phyloP scores from a whole-genome alignment of 768 basidiomycete species.

The Brasilioporus rufonigricans region DNA sequence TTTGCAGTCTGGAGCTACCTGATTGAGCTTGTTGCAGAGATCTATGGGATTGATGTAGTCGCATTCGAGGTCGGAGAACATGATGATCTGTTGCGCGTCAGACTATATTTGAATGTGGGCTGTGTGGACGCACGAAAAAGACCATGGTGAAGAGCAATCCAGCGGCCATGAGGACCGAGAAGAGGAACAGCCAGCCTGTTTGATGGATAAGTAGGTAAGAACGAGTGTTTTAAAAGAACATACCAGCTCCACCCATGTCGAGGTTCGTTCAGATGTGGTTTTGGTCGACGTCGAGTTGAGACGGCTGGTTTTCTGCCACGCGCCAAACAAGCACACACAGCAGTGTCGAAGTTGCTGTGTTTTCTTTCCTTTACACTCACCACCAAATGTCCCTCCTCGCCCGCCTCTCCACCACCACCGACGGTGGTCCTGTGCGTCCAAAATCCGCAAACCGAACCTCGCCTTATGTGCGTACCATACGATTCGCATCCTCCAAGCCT shows the following conservation, averaged over 20 bases:
- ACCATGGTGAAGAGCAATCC: conserved; percentile 97
- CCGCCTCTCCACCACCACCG: conserved; percentile 23
- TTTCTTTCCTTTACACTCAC: conserved; percentile 9
- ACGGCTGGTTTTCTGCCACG: conserved; percentile 26
- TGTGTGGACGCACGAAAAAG: conserved; percentile 82
- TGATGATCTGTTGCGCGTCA: conserved; percentile 78
- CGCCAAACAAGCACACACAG: conserved; percentile 29
- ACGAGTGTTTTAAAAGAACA: conserved; percentile 14
- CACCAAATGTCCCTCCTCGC: conserved; percentile 32
- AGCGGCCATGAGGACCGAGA: conserved; percentile 93
- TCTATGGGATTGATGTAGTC: conserved; percentile 99
- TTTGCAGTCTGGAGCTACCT: conserved; percentile 48
- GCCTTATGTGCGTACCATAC: conserved; percentile 36
- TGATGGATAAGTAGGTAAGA: neutral
- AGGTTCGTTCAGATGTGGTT: neutral
- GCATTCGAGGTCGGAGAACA: conserved; percentile 99
- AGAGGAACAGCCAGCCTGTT: conserved; percentile 94
- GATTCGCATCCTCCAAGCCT: conserved; percentile 27
- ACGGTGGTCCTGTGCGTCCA: conserved; percentile 31
- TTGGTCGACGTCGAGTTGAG: neutral
- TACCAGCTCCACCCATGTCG: conserved; percentile 44
- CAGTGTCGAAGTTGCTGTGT: neutral
- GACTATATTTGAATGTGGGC: neutral
- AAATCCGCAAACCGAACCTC: conserved; percentile 31
- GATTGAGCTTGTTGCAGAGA: conserved; percentile 98